A percentile compares a stretch with the other conserved stretches of the same genome.
Evolutionary conservation across 495 filamentous ascomycete genomes (phyloP).

Genomic region (Neurospora sp.): DNA sequence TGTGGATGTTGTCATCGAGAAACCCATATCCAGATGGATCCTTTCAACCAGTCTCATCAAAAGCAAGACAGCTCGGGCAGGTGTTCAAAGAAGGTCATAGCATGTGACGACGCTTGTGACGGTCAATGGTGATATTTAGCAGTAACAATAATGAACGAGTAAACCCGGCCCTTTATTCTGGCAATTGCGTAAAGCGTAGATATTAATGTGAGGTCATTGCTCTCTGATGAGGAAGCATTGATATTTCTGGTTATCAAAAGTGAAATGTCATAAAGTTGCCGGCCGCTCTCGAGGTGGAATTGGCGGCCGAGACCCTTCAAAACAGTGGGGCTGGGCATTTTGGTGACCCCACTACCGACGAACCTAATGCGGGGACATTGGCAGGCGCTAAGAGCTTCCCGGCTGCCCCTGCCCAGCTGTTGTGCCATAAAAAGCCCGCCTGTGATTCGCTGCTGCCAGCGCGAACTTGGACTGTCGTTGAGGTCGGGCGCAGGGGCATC

Average conservation of each 20-base stretch:
- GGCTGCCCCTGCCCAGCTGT: constrained; percentile 4
- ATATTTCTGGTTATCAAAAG: neutral
- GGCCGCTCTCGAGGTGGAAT: neutral
- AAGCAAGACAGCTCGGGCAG: neutral
- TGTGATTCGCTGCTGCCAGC: constrained; percentile 12
- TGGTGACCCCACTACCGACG: neutral
- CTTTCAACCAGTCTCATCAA: neutral
- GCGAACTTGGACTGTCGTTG: neutral
- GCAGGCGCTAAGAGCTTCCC: neutral
- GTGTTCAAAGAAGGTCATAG: neutral
- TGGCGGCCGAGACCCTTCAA: neutral
- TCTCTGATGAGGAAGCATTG: neutral
- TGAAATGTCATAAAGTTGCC: neutral
- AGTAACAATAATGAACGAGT: neutral
- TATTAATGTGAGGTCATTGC: neutral
- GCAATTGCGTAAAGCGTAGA: neutral
- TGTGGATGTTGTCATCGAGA: neutral
- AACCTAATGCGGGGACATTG: neutral
- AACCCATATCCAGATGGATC: neutral
- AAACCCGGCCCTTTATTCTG: neutral
- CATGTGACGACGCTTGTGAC: neutral
- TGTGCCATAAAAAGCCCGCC: constrained; percentile 1
- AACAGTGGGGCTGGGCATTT: neutral
- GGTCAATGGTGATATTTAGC: neutral
- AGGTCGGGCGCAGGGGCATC: neutral